Conservation (phyloP, 208 protist species). For the Borovskyia barvae region DNA sequence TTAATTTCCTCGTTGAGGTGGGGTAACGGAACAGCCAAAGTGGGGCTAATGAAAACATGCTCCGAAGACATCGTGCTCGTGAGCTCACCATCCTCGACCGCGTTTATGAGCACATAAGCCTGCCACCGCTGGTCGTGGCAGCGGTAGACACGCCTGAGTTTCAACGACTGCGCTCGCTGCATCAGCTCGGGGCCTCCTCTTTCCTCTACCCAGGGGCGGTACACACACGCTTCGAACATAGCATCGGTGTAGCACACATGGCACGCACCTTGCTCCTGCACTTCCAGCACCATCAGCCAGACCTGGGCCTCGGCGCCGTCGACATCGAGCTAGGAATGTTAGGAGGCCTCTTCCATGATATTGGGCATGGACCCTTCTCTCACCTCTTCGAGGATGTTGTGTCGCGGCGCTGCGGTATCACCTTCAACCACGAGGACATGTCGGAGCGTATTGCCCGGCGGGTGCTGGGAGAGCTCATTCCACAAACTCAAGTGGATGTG, state of each 20-base stretch:
- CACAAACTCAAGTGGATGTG: slow-evolving; percentile 49
- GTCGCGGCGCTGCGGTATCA: slow-evolving; percentile 48
- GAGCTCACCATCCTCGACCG: slow-evolving; percentile 85
- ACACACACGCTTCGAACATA: slow-evolving; percentile 97
- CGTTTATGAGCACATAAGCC: slow-evolving; percentile 92
- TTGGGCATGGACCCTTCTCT: slow-evolving; percentile 96
- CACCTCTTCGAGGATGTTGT: slow-evolving; percentile 96
- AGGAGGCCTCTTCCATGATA: slow-evolving; percentile 94
- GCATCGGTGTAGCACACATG: slow-evolving; percentile 94
- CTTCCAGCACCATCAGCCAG: slow-evolving; percentile 83
- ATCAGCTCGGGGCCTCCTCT: slow-evolving; percentile 93
- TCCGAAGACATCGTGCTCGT: slow-evolving; percentile 31
- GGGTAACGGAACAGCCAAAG: not conserved
- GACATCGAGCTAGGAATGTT: slow-evolving; percentile 90
- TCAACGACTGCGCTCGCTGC: slow-evolving; percentile 93
- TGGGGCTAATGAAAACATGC: slow-evolving; percentile 24
- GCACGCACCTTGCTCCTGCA: slow-evolving; percentile 78
- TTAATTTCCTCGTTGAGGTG: not conserved
- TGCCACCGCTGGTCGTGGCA: slow-evolving; percentile 81
- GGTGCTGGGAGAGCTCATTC: slow-evolving; percentile 43
- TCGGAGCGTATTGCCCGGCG: slow-evolving; percentile 68
- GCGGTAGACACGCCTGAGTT: slow-evolving; percentile 96
- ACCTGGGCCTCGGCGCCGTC: slow-evolving; percentile 84
- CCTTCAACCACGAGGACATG: slow-evolving; percentile 86
- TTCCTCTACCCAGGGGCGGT: slow-evolving; percentile 95